phyloP scores from a whole-genome alignment of 371 early-diverging fungal genomes.

The Synchytrium microbalum region DNA sequence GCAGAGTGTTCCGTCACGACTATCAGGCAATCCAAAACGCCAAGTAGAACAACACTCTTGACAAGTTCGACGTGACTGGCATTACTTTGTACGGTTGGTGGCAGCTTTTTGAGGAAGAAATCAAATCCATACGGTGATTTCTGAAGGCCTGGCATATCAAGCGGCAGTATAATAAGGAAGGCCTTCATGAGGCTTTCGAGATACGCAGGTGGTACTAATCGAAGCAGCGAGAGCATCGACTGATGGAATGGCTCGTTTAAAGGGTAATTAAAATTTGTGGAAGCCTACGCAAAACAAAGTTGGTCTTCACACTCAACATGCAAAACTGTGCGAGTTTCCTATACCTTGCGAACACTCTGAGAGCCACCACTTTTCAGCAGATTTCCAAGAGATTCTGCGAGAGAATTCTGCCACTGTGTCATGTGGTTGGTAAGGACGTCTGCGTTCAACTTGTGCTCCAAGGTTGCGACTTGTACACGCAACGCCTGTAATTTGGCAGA shows the following conservation, averaged over 20 bases:
- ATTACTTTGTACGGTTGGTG: too few relatives aligned
- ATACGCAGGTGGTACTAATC: constrained; percentile 25
- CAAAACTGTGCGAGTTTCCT: too few relatives aligned
- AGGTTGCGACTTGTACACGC: constrained; percentile 30
- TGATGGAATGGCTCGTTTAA: constrained; percentile 23
- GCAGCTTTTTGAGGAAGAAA: constrained; percentile 21
- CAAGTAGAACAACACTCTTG: too few relatives aligned
- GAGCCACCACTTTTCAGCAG: too few relatives aligned
- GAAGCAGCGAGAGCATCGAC: constrained; percentile 22
- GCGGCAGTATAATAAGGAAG: constrained; percentile 29
- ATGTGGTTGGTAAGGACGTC: constrained; percentile 34
- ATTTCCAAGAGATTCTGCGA: constrained; percentile 18
- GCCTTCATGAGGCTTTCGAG: constrained; percentile 30
- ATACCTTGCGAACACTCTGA: too few relatives aligned
- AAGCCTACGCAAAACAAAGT: neutral
- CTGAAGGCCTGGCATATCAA: constrained; percentile 31
- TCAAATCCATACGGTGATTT: constrained; percentile 38
- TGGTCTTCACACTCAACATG: too few relatives aligned
- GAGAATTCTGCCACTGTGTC: constrained; percentile 32
- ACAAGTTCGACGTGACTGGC: too few relatives aligned
- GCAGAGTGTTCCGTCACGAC: too few relatives aligned
- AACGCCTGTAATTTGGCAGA: constrained; percentile 28
- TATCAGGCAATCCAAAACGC: too few relatives aligned
- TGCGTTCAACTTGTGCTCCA: constrained; percentile 40
- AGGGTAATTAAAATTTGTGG: constrained; percentile 15